Percentiles rank a stretch among this genome's conserved stretches.
Evolutionary conservation across 2,329 filamentous ascomycete species (phyloP).

Genomic region (Capronia americana): DNA sequence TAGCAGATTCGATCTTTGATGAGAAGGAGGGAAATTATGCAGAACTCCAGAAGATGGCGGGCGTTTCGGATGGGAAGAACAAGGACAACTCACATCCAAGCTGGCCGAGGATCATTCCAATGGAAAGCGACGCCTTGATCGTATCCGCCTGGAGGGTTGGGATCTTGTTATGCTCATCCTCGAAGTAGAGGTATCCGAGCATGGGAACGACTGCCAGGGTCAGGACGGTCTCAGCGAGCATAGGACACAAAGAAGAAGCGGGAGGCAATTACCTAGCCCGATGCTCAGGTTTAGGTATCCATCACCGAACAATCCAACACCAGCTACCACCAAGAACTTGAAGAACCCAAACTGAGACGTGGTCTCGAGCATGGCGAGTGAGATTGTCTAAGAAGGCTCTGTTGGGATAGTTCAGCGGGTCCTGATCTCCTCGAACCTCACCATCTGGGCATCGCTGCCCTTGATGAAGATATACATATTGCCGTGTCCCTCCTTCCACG

Average conservation of each 20-base stretch:
- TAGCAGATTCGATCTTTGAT: background rate
- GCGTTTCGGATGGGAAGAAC: background rate
- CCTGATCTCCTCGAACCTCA: background rate
- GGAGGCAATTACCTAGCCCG: slow-evolving; percentile 37
- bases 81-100: slow-evolving; percentile 29
- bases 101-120: slow-evolving; percentile 43
- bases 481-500: background rate
- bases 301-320: slow-evolving; percentile 42
- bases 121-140: slow-evolving; percentile 39
- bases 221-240: background rate
- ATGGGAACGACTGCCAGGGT: slow-evolving; percentile 39
- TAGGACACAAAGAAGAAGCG: background rate
- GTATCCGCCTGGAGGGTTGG: slow-evolving; percentile 32
- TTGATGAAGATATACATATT: slow-evolving; percentile 3
- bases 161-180: slow-evolving; percentile 35
- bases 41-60: background rate
- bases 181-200: slow-evolving; percentile 41
- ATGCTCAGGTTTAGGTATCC: slow-evolving; percentile 43
- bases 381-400: background rate
- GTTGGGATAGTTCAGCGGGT: background rate
- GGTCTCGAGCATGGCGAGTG: slow-evolving; percentile 18
- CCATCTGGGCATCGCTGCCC: background rate
- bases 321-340: slow-evolving; percentile 40
- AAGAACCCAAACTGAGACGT: slow-evolving; percentile 32
- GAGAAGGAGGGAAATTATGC: background rate